These are phyloP conservation scores for Gossypium ekmanianum DNA, from an alignment of 345 rosid genomes.

Conservation along the genomic window DNA sequence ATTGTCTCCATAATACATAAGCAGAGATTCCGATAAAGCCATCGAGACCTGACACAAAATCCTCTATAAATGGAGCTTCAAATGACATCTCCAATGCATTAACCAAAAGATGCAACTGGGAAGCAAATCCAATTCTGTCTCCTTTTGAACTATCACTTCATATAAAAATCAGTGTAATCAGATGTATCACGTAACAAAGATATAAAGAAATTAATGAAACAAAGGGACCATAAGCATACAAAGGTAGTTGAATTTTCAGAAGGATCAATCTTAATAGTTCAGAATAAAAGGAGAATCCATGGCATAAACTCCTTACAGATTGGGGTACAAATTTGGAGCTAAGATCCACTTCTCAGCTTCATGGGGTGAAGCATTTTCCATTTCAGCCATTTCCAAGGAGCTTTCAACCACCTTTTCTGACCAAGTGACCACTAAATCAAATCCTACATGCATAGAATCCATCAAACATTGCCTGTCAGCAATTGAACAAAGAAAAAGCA, in stretches of 20 bases:
- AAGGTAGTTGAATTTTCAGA: neutral
- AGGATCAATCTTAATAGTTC: neutral
- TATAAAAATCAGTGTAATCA: constrained; percentile 23
- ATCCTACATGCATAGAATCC: constrained; percentile 47
- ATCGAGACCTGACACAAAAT: constrained; percentile 80
- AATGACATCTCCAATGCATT: constrained; percentile 67
- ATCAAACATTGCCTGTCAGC: constrained; percentile 17
- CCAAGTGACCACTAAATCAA: constrained; percentile 69
- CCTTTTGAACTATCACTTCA: constrained; percentile 56
- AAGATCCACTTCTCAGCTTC: constrained; percentile 87
- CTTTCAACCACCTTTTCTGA: constrained; percentile 66
- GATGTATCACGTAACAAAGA: constrained; percentile 16
- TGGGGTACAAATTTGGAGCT: constrained; percentile 54
- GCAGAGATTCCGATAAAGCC: constrained; percentile 13
- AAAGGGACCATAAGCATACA: constrained; percentile 7
- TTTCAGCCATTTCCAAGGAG: constrained; percentile 91
- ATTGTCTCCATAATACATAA: constrained; percentile 10
- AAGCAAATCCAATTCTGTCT: constrained; percentile 66
- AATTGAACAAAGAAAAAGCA: constrained; percentile 15
- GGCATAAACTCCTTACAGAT: constrained; percentile 50
- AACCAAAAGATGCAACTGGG: constrained; percentile 74
- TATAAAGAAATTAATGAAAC: constrained; percentile 14
- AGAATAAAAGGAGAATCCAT: constrained; percentile 12
- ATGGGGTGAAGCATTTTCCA: constrained; percentile 87
- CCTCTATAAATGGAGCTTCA: constrained; percentile 84